Evolutionary conservation across 352 stramenopile genomes (phyloP), one percentile per base, ranked within the genome.

Genomic region (Pythium monospermum): DNA sequence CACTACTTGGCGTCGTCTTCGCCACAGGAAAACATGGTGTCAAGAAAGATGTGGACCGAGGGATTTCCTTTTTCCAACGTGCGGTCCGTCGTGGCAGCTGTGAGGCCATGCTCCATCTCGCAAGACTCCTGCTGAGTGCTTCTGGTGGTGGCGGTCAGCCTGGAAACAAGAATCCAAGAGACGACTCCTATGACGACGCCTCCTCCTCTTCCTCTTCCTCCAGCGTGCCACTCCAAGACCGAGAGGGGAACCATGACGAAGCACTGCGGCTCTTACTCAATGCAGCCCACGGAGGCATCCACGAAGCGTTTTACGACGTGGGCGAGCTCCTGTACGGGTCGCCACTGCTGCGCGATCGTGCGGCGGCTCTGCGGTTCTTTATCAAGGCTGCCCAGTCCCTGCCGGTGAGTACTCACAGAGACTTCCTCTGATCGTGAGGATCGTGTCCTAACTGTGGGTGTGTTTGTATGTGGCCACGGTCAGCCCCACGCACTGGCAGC

Each of bases 171-270:
- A n/a, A n/a, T n/a, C n/a, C 8, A 35, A 19, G 30, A 48, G n/a
- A 25, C 26, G 8, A 57, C 59, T 12, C 59, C 47, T 26, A 53
- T 45, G 2, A 38, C n/a, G n/a, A n/a, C n/a, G n/a, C n/a, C n/a
- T n/a, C n/a, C n/a, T n/a, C n/a, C n/a, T n/a, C n/a, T n/a, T n/a
- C n/a, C n/a, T n/a, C n/a, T n/a, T n/a, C n/a, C n/a, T n/a, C n/a
- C n/a, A n/a, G n/a, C n/a, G n/a, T 69, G 25, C 62, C 66, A 16
- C 80, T 76, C 37, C 52, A 55, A 49, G 72, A 87, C 47, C 67
- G 65, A 0, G 76, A 85, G 56, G 70, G 83, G 22, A 59, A 48
- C 7, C 75, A 87, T 48, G 75, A 87, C 45, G 75, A 89, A 58
- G 75, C 73, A 15, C 39, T 89, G 27, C 69, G 62, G 16, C 53